These are phyloP conservation scores for Hypericum androsaemum DNA, from an alignment of 345 rosid genomes.

Conservation along the genomic window DNA sequence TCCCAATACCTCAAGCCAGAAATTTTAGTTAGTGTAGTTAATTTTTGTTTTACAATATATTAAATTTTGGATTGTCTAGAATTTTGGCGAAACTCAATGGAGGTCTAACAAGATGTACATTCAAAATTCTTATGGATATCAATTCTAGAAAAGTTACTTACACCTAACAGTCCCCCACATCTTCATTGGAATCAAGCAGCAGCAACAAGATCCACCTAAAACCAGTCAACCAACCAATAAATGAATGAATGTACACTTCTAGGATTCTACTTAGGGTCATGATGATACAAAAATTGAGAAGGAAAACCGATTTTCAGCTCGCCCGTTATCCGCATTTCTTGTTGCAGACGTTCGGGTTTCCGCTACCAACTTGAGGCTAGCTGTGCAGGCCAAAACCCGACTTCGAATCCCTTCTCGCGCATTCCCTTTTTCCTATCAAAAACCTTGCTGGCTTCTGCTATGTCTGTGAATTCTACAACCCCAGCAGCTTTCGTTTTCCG, in stretches of 20 bases:
- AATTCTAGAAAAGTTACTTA: too few relatives aligned
- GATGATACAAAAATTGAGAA: neutral
- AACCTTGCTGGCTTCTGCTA: too few relatives aligned
- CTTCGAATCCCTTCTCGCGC: too few relatives aligned
- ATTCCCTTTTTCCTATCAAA: too few relatives aligned
- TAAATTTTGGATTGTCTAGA: too few relatives aligned
- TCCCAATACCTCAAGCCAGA: too few relatives aligned
- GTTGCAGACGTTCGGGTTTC: slow-evolving; percentile 5
- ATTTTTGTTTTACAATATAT: too few relatives aligned
- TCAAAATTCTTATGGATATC: too few relatives aligned
- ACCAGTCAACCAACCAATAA: slow-evolving; percentile 47
- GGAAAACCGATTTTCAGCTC: neutral
- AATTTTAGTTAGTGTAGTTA: too few relatives aligned
- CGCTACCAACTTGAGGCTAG: neutral
- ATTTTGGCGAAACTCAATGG: too few relatives aligned
- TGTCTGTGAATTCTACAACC: neutral
- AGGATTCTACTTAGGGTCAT: slow-evolving; percentile 14
- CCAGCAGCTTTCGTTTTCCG: neutral
- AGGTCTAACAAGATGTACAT: too few relatives aligned
- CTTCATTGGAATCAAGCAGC: slow-evolving; percentile 15
- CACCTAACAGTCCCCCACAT: neutral
- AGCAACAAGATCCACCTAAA: slow-evolving; percentile 11
- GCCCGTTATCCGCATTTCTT: slow-evolving; percentile 3
- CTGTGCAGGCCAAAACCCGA: too few relatives aligned
- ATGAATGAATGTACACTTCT: slow-evolving; percentile 36